phyloP scores from a whole-genome alignment of 2,329 filamentous ascomycete genomes.

The Colletotrichum chrysophilum region DNA sequence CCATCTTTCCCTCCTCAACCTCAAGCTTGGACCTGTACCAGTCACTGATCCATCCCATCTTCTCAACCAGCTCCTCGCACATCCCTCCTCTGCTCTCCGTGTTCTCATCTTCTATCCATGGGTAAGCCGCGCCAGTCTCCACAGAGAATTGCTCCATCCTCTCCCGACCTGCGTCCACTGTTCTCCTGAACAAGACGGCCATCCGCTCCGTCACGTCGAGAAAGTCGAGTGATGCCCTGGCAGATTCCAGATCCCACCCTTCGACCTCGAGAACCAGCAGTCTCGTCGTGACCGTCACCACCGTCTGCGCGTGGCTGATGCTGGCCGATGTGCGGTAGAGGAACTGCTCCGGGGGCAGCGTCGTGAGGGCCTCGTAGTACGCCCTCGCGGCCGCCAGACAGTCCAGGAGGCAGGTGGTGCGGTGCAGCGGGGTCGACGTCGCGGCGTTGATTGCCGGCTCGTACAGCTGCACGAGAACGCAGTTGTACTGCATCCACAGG shows the following conservation, averaged over 20 bases:
- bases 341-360: conserved; percentile 26
- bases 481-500: conserved; percentile 35
- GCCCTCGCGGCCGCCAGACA: conserved; percentile 37
- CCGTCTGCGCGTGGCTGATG: not conserved
- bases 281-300: conserved; percentile 11
- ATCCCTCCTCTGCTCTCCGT: not conserved
- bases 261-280: conserved; percentile 21
- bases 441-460: conserved; percentile 40
- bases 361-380: conserved; percentile 36
- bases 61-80: not conserved
- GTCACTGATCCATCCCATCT: conserved; percentile 2
- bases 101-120: not conserved
- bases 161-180: not conserved
- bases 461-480: conserved; percentile 41
- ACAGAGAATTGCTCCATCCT: not conserved
- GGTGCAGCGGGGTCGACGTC: conserved; percentile 28
- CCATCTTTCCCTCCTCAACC: not conserved
- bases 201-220: conserved; percentile 8
- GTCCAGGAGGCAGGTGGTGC: conserved; percentile 37
- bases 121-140: not conserved
- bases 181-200: not conserved
- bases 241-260: conserved; percentile 20
- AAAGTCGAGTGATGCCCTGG: conserved; percentile 17
- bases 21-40: not conserved
- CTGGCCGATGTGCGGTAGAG: not conserved